These are phyloP conservation scores for Cercospora janseana DNA, from an alignment of 2,329 filamentous ascomycete genomes.

Conservation along the genomic window DNA sequence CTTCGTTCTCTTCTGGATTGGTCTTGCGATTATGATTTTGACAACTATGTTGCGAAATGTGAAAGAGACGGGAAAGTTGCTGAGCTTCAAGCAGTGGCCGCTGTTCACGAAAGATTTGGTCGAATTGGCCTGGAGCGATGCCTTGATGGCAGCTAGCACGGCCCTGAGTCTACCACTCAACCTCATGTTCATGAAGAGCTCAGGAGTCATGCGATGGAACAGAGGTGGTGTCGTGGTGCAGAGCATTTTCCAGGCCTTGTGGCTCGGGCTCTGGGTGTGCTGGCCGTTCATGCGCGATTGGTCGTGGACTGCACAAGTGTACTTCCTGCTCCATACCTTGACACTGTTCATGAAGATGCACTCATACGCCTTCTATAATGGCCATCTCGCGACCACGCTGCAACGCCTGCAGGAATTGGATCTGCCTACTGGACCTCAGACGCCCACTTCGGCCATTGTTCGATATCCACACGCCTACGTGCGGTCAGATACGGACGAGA, in stretches of 20 bases:
- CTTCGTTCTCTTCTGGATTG: constrained; percentile 98
- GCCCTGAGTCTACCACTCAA: constrained; percentile 21
- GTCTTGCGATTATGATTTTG: constrained; percentile 91
- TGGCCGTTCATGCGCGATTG: constrained; percentile 83
- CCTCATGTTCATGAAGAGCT: constrained; percentile 34
- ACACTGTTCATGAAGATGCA: constrained; percentile 98
- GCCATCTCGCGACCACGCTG: constrained; percentile 85
- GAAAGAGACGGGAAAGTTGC: constrained; percentile 85
- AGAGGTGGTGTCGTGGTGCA: constrained; percentile 77
- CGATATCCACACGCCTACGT: constrained; percentile 60
- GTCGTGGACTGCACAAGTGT: constrained; percentile 98
- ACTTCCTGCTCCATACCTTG: constrained; percentile 85
- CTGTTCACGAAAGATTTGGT: constrained; percentile 86
- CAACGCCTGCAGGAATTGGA: constrained; percentile 78
- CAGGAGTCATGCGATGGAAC: constrained; percentile 51
- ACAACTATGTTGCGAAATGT: constrained; percentile 91
- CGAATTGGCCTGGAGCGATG: constrained; percentile 79
- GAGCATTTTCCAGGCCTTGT: constrained; percentile 73
- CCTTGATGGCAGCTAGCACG: constrained; percentile 60
- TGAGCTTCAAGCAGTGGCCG: constrained; percentile 82
- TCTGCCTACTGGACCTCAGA: constrained; percentile 51
- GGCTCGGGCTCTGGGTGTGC: constrained; percentile 73
- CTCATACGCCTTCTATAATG: constrained; percentile 97
- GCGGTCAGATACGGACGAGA: constrained; percentile 53
- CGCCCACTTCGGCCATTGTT: constrained; percentile 58